Conservation (phyloP, 2,329 filamentous ascomycete genomes). For the Verticillium zaregamsianum region DNA sequence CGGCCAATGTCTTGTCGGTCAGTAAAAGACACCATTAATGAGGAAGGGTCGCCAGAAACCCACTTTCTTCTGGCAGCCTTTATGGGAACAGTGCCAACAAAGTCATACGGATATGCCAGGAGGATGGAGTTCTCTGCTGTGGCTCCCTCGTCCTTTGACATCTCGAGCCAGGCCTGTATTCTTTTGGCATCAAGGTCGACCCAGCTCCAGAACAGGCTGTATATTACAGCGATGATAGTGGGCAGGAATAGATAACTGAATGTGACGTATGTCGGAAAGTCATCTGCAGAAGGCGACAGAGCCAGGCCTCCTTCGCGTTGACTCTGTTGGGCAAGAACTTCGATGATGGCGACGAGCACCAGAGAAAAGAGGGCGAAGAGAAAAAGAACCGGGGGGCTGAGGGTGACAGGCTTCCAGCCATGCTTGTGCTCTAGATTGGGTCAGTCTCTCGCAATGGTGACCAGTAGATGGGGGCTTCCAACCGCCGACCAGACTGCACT, state of each 20-base stretch:
- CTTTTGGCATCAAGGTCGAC: slow-evolving; percentile 55
- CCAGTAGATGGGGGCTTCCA: neutral
- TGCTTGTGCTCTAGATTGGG: neutral
- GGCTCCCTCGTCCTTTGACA: slow-evolving; percentile 43
- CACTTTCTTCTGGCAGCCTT: slow-evolving; percentile 20
- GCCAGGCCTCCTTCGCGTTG: slow-evolving; percentile 34
- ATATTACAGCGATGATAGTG: slow-evolving; percentile 48
- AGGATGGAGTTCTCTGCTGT: slow-evolving; percentile 40
- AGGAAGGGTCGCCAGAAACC: too few species aligned
- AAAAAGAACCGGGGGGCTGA: slow-evolving; percentile 30
- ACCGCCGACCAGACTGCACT: neutral
- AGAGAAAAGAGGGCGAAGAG: slow-evolving; percentile 30
- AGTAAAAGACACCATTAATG: too few species aligned
- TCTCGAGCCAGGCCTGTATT: slow-evolving; percentile 56
- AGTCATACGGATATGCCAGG: slow-evolving; percentile 46
- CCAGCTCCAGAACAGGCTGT: slow-evolving; percentile 55
- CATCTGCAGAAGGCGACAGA: slow-evolving; percentile 15
- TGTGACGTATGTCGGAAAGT: slow-evolving; percentile 27
- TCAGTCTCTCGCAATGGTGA: neutral
- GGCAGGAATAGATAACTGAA: slow-evolving; percentile 49
- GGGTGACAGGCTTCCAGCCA: slow-evolving; percentile 33
- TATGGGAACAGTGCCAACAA: slow-evolving; percentile 26
- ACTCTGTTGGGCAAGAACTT: slow-evolving; percentile 37
- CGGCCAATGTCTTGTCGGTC: slow-evolving; percentile 42
- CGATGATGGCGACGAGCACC: slow-evolving; percentile 36